Percentiles rank a stretch among this genome's conserved stretches.
phyloP scores from a whole-genome alignment of 345 rosid genomes.

The Gossypium mustelinum region DNA sequence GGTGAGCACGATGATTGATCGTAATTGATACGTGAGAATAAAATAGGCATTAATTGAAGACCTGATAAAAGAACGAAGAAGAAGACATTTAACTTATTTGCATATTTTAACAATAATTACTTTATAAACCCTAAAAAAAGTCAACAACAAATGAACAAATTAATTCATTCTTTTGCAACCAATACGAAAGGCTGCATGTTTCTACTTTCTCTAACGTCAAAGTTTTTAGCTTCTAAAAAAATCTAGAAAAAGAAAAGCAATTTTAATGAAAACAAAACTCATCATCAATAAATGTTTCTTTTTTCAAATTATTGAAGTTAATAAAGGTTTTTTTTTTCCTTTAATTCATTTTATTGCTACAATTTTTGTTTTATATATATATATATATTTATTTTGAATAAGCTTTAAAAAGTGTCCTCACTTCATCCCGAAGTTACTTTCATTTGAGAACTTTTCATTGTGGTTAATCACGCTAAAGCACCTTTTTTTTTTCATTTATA shows the following conservation, averaged over 20 bases:
- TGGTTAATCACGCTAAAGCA: slow-evolving; percentile 10
- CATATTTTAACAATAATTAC: too few species aligned
- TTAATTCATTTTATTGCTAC: neutral
- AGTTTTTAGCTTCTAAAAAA: neutral
- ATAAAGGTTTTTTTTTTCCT: neutral
- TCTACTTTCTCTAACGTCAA: slow-evolving; percentile 5
- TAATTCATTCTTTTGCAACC: neutral
- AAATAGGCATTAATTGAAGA: too few species aligned
- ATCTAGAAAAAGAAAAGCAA: neutral
- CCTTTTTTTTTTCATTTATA: neutral
- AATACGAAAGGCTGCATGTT: neutral
- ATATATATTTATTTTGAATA: neutral
- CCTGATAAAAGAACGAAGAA: neutral
- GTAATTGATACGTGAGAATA: neutral
- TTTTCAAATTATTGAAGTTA: neutral
- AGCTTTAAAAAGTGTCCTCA: slow-evolving; percentile 11
- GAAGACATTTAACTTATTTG: neutral
- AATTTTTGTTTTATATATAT: neutral
- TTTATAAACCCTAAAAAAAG: slow-evolving; percentile 3
- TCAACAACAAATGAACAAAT: slow-evolving; percentile 18
- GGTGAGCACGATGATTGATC: neutral
- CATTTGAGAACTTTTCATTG: slow-evolving; percentile 5
- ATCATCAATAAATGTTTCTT: neutral
- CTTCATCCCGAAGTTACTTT: slow-evolving; percentile 25
- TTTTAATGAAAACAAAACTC: neutral